Conservation (phyloP, 2,329 filamentous ascomycete species). For the Elsinoe australis region DNA sequence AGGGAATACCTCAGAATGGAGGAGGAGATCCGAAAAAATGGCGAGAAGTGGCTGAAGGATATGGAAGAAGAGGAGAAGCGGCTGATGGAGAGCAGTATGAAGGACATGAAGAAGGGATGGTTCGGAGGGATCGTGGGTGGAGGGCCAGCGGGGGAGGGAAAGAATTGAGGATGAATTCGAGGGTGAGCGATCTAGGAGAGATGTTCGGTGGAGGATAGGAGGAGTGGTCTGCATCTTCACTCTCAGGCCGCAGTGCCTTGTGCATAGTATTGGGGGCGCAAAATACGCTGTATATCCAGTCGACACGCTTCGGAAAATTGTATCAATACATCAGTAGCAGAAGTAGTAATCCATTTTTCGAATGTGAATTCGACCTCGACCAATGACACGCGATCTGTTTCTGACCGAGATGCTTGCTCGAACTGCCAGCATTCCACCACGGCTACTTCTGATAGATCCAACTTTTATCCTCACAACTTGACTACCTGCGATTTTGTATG, state of each 20-base stretch:
- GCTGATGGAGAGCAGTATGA: constrained; percentile 81
- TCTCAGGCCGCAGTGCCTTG: constrained; percentile 5
- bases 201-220: constrained; percentile 23
- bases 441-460: no score
- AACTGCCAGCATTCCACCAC: constrained; percentile 6
- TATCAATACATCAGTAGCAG: constrained; percentile 4
- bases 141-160: constrained; percentile 14
- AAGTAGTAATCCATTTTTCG: not conserved
- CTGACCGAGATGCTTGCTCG: constrained; percentile 1
- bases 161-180: constrained; percentile 13
- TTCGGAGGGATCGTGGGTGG: constrained; percentile 34
- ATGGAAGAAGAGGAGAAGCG: constrained; percentile 84
- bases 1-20: constrained; percentile 84
- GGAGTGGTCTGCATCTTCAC: constrained; percentile 10
- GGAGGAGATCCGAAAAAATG: constrained; percentile 84
- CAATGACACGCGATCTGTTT: constrained; percentile 12
- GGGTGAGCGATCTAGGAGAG: constrained; percentile 24
- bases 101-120: constrained; percentile 79
- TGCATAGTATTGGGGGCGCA: constrained; percentile 1
- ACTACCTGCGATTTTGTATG: no score
- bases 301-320: constrained; percentile 6
- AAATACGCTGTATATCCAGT: constrained; percentile 13
- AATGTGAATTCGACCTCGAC: not conserved
- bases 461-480: no score
- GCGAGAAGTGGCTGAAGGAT: constrained; percentile 91